A percentile compares a stretch with the other conserved stretches of the same genome.
These are phyloP conservation scores for Aspergillus costaricaensis DNA, from an alignment of 2,329 filamentous ascomycete species.

Conservation along the genomic window DNA sequence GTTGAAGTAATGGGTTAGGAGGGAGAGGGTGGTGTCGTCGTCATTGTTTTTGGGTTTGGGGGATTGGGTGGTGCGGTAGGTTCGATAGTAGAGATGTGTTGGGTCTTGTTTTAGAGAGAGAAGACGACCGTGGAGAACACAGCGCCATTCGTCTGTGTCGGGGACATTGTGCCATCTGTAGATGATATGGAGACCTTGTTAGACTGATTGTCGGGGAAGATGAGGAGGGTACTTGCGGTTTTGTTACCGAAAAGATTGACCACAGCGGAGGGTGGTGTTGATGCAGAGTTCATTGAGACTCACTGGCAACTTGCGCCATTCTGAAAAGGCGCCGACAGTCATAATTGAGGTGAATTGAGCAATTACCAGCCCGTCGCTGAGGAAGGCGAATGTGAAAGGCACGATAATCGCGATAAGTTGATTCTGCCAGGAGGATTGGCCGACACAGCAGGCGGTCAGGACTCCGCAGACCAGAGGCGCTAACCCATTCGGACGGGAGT, in stretches of 20 bases:
- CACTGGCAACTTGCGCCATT: constrained; percentile 86
- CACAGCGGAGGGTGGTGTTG: constrained; percentile 89
- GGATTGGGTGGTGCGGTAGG: constrained; percentile 54
- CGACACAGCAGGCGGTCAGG: constrained; percentile 29
- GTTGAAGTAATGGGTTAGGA: constrained; percentile 86
- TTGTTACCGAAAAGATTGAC: constrained; percentile 77
- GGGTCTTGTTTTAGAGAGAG: constrained; percentile 82
- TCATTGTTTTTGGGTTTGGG: constrained; percentile 18
- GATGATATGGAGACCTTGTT: constrained; percentile 13
- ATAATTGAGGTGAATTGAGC: constrained; percentile 22
- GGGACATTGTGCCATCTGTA: constrained; percentile 77
- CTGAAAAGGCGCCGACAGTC: constrained; percentile 57
- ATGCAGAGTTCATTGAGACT: constrained; percentile 85
- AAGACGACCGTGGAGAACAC: constrained; percentile 81
- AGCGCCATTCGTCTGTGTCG: constrained; percentile 81
- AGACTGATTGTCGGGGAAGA: not conserved
- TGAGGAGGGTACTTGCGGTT: not conserved
- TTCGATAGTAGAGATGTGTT: constrained; percentile 75
- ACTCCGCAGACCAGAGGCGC: constrained; percentile 23
- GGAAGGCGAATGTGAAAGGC: not conserved
- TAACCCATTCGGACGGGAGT: constrained; percentile 24
- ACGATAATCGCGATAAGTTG: not conserved
- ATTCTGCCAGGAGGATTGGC: constrained; percentile 26
- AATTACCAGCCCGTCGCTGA: not conserved
- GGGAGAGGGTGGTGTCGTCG: constrained; percentile 65